These are phyloP conservation scores for Albophoma yamanashiensis DNA, from an alignment of 2,329 filamentous ascomycete genomes.

Conservation along the genomic window DNA sequence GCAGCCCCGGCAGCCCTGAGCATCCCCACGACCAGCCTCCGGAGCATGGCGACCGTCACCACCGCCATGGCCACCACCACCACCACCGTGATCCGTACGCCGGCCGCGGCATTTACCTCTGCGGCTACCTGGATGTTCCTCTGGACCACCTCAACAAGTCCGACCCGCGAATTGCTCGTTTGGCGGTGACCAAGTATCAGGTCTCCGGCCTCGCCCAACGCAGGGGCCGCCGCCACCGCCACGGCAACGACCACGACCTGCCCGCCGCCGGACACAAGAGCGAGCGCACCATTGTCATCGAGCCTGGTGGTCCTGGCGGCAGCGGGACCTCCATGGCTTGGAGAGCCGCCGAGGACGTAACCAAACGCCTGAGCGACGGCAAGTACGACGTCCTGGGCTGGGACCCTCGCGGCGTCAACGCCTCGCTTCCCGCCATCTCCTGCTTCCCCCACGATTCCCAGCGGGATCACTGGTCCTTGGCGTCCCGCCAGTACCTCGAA, in stretches of 20 bases:
- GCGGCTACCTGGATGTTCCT: conserved; percentile 36
- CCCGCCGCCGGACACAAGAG: conserved; percentile 23
- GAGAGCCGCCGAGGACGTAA: conserved; percentile 23
- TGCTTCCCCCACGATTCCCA: conserved; percentile 36
- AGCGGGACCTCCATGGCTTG: conserved; percentile 33
- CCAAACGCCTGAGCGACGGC: conserved; percentile 29
- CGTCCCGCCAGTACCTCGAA: conserved; percentile 27
- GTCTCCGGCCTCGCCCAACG: conserved; percentile 29
- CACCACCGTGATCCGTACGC: conserved; percentile 18
- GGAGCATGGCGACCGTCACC: not conserved
- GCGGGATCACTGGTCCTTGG: conserved; percentile 34
- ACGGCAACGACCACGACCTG: not conserved
- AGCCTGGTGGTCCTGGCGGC: conserved; percentile 40
- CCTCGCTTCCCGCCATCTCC: conserved; percentile 29
- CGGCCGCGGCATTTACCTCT: conserved; percentile 34
- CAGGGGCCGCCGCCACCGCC: not conserved
- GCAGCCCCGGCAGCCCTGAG: conserved; percentile 9
- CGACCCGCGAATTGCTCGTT: conserved; percentile 30
- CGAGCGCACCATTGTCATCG: conserved; percentile 35
- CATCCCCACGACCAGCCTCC: not conserved
- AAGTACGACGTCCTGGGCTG: conserved; percentile 39
- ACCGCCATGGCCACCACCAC: not conserved
- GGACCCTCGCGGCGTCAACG: conserved; percentile 43
- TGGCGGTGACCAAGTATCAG: conserved; percentile 39
- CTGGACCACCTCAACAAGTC: conserved; percentile 35